A percentile compares a stretch with the other conserved stretches of the same genome.
Evolutionary conservation across 2,329 filamentous ascomycete genomes (phyloP).

Genomic region (Cladosporium sp.): DNA sequence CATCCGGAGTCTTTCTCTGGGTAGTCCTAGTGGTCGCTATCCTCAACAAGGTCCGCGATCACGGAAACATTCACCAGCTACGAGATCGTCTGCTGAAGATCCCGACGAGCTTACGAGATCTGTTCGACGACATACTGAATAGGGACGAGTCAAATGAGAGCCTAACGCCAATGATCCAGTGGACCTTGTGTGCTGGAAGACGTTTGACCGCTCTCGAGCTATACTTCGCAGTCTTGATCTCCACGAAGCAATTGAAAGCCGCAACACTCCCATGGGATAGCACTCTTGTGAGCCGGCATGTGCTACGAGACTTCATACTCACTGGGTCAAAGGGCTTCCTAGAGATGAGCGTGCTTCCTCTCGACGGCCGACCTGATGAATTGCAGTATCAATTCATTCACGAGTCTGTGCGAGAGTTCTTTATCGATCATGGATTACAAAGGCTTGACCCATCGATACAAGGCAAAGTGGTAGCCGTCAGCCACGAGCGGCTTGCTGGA

Average conservation of each 20-base stretch:
- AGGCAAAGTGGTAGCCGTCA: background rate
- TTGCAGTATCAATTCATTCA: conserved; percentile 1
- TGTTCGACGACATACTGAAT: background rate
- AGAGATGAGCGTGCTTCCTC: background rate
- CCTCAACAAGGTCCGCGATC: conserved; percentile 35
- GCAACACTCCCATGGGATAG: background rate
- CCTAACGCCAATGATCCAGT: background rate
- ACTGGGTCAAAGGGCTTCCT: background rate
- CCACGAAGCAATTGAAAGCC: background rate
- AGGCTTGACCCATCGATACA: background rate
- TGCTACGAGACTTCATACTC: background rate
- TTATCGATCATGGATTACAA: background rate
- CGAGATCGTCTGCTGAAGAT: background rate
- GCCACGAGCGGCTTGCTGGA: background rate
- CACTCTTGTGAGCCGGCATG: background rate
- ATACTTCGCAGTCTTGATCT: background rate
- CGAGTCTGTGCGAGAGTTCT: conserved; percentile 2
- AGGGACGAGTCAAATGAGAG: background rate
- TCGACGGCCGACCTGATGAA: background rate
- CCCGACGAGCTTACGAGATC: background rate
- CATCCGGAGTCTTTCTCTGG: conserved; percentile 41
- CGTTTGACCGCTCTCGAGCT: background rate
- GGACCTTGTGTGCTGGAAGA: background rate
- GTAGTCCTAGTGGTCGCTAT: conserved; percentile 40
- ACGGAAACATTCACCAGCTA: background rate